phyloP scores from a whole-genome alignment of 305 asterid genomes.

The Coffea humblotiana region DNA sequence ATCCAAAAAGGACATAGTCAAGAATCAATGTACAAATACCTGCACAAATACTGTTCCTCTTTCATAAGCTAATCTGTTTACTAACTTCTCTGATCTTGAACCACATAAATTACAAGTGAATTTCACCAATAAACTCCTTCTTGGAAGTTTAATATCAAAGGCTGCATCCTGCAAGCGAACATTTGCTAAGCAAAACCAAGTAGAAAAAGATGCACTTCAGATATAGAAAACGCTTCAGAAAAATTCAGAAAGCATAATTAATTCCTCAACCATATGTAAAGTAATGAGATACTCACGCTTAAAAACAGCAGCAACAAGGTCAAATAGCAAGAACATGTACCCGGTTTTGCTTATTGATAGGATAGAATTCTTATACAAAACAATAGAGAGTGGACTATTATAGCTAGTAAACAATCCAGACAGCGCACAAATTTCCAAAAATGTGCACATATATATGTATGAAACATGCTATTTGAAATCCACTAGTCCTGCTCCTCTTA shows the following conservation, averaged over 20 bases:
- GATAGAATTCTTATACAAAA: too few relatives aligned
- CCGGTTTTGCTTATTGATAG: not conserved
- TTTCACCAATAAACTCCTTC: slow-evolving; percentile 72
- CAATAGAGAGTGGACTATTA: not conserved
- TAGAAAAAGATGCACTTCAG: not conserved
- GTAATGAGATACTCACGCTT: not conserved
- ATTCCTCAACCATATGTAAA: not conserved
- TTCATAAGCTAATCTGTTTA: slow-evolving; percentile 86
- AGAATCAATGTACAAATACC: slow-evolving; percentile 37
- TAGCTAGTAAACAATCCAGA: not conserved
- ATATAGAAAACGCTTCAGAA: not conserved
- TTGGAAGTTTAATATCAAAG: slow-evolving; percentile 75
- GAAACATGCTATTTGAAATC: not conserved
- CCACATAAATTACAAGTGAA: slow-evolving; percentile 85
- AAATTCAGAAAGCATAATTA: not conserved
- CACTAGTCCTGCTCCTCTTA: not conserved
- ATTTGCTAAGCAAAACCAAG: not conserved
- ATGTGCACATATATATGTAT: not conserved
- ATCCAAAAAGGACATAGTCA: not conserved
- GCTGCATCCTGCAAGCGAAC: slow-evolving; percentile 55
- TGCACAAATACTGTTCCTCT: slow-evolving; percentile 87
- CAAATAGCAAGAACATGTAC: not conserved
- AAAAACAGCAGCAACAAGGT: not conserved
- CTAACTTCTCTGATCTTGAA: slow-evolving; percentile 57
- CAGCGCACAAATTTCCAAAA: not conserved